phyloP scores from a whole-genome alignment of 768 basidiomycete genomes.

The Collybiopsis luxurians region DNA sequence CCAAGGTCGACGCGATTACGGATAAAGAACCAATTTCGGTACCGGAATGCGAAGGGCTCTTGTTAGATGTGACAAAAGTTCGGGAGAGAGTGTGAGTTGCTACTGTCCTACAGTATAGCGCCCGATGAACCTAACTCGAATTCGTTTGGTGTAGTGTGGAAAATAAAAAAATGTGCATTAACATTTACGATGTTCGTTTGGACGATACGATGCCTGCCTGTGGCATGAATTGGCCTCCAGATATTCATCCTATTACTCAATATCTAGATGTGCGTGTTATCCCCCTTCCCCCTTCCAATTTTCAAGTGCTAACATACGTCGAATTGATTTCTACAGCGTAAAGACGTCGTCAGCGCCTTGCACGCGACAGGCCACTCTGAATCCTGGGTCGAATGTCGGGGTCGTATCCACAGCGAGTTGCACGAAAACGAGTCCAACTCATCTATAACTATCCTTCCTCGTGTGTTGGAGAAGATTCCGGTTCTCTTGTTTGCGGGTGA shows the following conservation, averaged over 20 bases:
- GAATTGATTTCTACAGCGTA: slow-evolving; percentile 66
- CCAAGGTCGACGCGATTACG: slow-evolving; percentile 39
- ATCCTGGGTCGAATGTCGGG: slow-evolving; percentile 86
- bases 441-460: slow-evolving; percentile 73
- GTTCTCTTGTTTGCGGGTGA: slow-evolving; percentile 94
- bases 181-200: slow-evolving; percentile 93
- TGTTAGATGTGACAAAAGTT: slow-evolving; percentile 40
- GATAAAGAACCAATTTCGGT: slow-evolving; percentile 54
- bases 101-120: too few species aligned
- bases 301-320: too few species aligned
- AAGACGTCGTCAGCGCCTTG: slow-evolving; percentile 77
- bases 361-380: slow-evolving; percentile 78
- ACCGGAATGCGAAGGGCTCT: slow-evolving; percentile 56
- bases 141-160: slow-evolving; percentile 54
- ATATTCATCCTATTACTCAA: slow-evolving; percentile 67
- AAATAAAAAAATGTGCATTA: slow-evolving; percentile 76
- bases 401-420: slow-evolving; percentile 63
- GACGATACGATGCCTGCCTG: slow-evolving; percentile 84
- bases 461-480: slow-evolving; percentile 73
- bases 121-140: too few species aligned
- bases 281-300: background rate
- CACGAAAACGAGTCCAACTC: slow-evolving; percentile 55
- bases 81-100: slow-evolving; percentile 35
- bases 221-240: slow-evolving; percentile 98
- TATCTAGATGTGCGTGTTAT: slow-evolving; percentile 72